Conservation (phyloP, 2,329 filamentous ascomycete species). For the Decorospora gaudefroyi region DNA sequence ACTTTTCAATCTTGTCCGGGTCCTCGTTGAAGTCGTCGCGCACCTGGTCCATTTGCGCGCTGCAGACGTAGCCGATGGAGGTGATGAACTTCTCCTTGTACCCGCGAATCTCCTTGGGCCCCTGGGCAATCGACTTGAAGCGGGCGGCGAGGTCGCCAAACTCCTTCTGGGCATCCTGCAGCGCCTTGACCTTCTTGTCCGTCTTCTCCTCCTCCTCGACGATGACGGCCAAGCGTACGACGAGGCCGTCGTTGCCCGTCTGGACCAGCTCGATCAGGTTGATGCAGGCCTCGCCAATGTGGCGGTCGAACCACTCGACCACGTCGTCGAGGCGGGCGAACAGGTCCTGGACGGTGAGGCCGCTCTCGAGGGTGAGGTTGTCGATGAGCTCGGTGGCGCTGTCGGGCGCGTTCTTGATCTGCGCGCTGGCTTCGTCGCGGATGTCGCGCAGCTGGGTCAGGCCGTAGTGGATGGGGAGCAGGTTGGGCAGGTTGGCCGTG, state of each 20-base stretch:
- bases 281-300: constrained; percentile 84
- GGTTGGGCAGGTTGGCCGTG: constrained; percentile 86
- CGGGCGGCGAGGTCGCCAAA: constrained; percentile 92
- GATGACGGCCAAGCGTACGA: constrained; percentile 88
- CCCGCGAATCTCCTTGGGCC: constrained; percentile 86
- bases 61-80: constrained; percentile 73
- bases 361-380: constrained; percentile 63
- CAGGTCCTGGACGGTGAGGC: constrained; percentile 81
- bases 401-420: constrained; percentile 78
- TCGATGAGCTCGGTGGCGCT: constrained; percentile 95
- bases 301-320: constrained; percentile 94
- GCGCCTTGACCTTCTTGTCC: constrained; percentile 84
- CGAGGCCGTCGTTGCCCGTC: constrained; percentile 82
- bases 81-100: constrained; percentile 96
- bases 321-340: constrained; percentile 85
- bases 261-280: constrained; percentile 88
- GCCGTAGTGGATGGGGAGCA: constrained; percentile 88
- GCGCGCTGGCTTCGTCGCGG: constrained; percentile 92
- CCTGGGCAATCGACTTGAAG: constrained; percentile 94
- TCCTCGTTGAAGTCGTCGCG: constrained; percentile 80
- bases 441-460: constrained; percentile 91
- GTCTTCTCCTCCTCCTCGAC: constrained; percentile 97
- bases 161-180: constrained; percentile 93
- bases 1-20: constrained; percentile 80
- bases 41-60: constrained; percentile 72